Percentiles rank a stretch among this genome's conserved stretches.
phyloP scores from a whole-genome alignment of 495 filamentous ascomycete genomes.

The Neurospora sp. region DNA sequence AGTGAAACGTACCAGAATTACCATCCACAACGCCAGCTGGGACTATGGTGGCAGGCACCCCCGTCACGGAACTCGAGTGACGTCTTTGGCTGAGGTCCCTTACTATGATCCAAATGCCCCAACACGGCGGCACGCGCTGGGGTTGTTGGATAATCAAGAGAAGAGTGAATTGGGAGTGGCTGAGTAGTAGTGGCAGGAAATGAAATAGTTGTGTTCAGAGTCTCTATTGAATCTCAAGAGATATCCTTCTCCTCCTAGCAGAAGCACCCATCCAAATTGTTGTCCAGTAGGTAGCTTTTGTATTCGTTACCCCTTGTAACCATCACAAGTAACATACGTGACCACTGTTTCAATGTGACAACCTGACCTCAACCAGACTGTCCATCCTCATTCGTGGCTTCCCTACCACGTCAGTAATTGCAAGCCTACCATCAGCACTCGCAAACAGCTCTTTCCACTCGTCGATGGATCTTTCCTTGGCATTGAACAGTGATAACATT shows the following conservation, averaged over 20 bases:
- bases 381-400: conserved; percentile 7
- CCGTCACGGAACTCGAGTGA: conserved; percentile 53
- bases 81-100: conserved; percentile 56
- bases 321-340: too few relatives aligned
- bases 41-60: conserved; percentile 55
- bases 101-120: conserved; percentile 49
- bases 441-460: conserved; percentile 10
- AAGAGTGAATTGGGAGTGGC: conserved; percentile 13
- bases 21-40: conserved; percentile 59
- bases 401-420: conserved; percentile 3
- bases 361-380: conserved; percentile 3
- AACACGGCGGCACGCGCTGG: conserved; percentile 48
- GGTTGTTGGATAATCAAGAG: conserved; percentile 32
- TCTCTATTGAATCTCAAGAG: too few relatives aligned
- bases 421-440: conserved; percentile 5
- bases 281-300: too few relatives aligned
- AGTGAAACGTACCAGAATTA: conserved; percentile 35
- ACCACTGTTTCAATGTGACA: not conserved
- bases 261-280: too few relatives aligned
- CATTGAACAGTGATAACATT: conserved; percentile 12
- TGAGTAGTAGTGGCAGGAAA: not conserved
- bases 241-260: too few relatives aligned
- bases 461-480: conserved; percentile 3
- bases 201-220: too few relatives aligned
- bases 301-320: too few relatives aligned